Conservation (phyloP, 1,284 basidiomycete genomes). For the Pseudomicrostroma phylloplanum region DNA sequence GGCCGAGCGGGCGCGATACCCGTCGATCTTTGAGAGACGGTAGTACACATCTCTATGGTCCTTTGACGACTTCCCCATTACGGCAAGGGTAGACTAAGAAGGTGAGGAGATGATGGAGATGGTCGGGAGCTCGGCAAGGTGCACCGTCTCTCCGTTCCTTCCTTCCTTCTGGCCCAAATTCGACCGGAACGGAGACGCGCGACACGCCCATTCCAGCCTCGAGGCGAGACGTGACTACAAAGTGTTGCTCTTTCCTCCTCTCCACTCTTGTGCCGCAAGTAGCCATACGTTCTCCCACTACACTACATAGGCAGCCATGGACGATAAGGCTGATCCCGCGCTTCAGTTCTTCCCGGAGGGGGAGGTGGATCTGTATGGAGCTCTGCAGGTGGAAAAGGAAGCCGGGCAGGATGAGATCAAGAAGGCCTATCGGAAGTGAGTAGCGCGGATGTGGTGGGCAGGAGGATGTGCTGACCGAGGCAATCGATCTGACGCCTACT, state of each 20-base stretch:
- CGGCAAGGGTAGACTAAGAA: neutral
- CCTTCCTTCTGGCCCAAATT: no score
- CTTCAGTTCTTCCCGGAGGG: conserved; percentile 45
- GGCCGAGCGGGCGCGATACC: conserved; percentile 58
- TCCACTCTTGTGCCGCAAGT: no score
- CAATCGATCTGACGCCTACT: no score
- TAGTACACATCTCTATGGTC: conserved; percentile 58
- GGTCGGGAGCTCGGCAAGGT: no score
- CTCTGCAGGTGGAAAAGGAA: conserved; percentile 29
- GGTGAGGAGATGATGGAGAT: no score
- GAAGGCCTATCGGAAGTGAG: conserved; percentile 44
- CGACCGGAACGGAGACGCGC: no score
- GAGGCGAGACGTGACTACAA: no score
- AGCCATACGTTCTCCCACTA: no score
- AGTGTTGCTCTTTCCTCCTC: no score
- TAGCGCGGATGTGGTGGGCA: neutral
- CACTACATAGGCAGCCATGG: conserved; percentile 10
- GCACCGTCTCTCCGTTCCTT: no score
- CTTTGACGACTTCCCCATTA: conserved; percentile 48
- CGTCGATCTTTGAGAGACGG: conserved; percentile 53
- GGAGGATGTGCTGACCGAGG: neutral
- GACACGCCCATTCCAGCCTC: no score
- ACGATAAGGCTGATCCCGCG: conserved; percentile 41
- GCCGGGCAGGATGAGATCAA: conserved; percentile 40
- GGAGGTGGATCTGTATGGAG: conserved; percentile 44